Conservation (phyloP, 768 basidiomycete genomes). For the Lactifluus piperatus region DNA sequence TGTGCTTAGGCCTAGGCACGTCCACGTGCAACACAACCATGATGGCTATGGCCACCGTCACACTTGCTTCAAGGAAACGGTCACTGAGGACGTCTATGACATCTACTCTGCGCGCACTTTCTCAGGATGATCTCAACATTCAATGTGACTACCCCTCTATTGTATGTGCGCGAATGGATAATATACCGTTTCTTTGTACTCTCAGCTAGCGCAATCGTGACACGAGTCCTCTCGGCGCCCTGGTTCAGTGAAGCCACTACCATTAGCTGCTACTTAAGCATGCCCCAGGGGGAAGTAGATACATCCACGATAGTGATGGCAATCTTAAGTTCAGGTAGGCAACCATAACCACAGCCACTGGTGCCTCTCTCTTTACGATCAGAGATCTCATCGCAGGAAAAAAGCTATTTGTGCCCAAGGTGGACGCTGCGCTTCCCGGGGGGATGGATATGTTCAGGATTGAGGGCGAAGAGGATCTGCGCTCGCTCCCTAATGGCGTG, state of each 20-base stretch:
- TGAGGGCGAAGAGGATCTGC: constrained; percentile 49
- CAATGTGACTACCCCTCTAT: constrained; percentile 43
- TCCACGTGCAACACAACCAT: too few relatives aligned
- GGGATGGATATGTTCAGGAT: constrained; percentile 62
- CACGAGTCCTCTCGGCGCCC: constrained; percentile 40
- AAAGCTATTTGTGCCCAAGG: constrained; percentile 60
- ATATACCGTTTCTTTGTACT: constrained; percentile 8
- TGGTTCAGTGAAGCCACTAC: constrained; percentile 40
- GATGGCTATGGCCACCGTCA: background rate
- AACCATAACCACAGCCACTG: background rate
- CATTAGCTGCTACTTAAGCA: constrained; percentile 72
- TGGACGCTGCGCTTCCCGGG: constrained; percentile 34
- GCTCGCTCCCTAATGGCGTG: constrained; percentile 44
- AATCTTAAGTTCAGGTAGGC: constrained; percentile 48
- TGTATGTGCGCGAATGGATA: background rate
- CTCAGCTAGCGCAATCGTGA: constrained; percentile 40
- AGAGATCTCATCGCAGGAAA: constrained; percentile 38
- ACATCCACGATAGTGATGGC: constrained; percentile 43
- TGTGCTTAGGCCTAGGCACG: too few relatives aligned
- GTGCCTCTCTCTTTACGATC: background rate
- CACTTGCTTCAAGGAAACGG: constrained; percentile 37
- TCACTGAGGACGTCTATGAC: constrained; percentile 44
- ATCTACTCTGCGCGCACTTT: constrained; percentile 36
- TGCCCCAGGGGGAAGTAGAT: constrained; percentile 64
- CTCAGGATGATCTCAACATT: constrained; percentile 37